phyloP scores from a whole-genome alignment of 1,284 basidiomycete species.

The Jaminaea rosea region DNA sequence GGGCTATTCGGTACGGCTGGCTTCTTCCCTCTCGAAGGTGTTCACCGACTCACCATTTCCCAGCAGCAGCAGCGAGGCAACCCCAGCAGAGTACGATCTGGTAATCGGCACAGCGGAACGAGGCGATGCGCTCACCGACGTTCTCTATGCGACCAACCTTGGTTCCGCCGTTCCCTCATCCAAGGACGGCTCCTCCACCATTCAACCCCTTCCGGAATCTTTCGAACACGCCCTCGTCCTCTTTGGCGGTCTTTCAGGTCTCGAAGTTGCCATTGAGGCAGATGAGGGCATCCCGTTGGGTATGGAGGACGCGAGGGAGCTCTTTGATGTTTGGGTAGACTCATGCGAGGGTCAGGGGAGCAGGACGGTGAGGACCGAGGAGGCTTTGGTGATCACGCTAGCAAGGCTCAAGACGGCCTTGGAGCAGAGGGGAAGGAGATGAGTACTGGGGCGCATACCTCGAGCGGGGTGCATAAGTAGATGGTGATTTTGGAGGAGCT shows the following conservation, averaged over 20 bases:
- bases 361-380: slow-evolving; percentile 44
- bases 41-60: slow-evolving; percentile 16
- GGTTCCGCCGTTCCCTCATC: slow-evolving; percentile 6
- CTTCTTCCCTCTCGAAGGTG: slow-evolving; percentile 20
- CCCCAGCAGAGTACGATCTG: slow-evolving; percentile 31
- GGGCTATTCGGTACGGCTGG: slow-evolving; percentile 42
- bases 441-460: no score
- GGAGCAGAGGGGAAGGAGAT: slow-evolving; percentile 11
- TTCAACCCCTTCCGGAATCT: slow-evolving; percentile 4
- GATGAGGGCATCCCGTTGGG: slow-evolving; percentile 27
- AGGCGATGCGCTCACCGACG: slow-evolving; percentile 19
- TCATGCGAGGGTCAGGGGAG: slow-evolving; percentile 40
- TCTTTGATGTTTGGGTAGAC: slow-evolving; percentile 47
- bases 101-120: slow-evolving; percentile 45
- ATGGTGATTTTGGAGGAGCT: no score
- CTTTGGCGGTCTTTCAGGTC: slow-evolving; percentile 39
- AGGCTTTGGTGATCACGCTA: slow-evolving; percentile 32
- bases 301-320: slow-evolving; percentile 27
- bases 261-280: slow-evolving; percentile 41
- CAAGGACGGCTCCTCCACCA: not conserved
- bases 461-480: no score
- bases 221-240: slow-evolving; percentile 37
- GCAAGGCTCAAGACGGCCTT: slow-evolving; percentile 22
- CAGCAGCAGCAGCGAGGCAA: not conserved
- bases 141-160: slow-evolving; percentile 8